phyloP scores from a whole-genome alignment of 2,329 filamentous ascomycete genomes.

The Colletotrichum echinochloae region DNA sequence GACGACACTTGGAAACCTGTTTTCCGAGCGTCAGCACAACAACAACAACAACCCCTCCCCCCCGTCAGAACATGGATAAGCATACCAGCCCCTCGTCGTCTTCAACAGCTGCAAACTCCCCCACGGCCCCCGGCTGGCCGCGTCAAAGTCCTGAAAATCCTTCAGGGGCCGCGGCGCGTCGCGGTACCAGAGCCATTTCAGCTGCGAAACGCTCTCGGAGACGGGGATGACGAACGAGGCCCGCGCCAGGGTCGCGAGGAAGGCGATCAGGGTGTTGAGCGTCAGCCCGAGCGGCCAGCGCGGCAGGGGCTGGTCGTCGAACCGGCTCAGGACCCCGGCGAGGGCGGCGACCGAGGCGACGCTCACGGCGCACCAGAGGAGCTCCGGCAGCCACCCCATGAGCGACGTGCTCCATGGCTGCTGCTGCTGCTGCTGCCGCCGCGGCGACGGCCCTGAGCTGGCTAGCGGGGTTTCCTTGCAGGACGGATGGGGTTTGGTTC shows the following conservation, averaged over 20 bases:
- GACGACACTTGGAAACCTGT: constrained; percentile 5
- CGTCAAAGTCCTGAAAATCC: constrained; percentile 44
- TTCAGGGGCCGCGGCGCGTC: constrained; percentile 33
- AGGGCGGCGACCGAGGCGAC: constrained; percentile 15
- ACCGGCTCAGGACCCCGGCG: background rate
- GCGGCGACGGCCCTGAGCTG: too few relatives aligned
- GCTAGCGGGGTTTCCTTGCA: background rate
- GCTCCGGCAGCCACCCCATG: constrained; percentile 6
- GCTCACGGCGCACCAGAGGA: constrained; percentile 6
- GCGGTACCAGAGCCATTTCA: constrained; percentile 46
- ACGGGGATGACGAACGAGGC: constrained; percentile 44
- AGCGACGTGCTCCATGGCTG: constrained; percentile 1
- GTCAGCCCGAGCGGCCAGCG: constrained; percentile 44
- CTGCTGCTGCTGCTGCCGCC: background rate
- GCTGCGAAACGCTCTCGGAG: constrained; percentile 44
- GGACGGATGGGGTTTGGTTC: background rate
- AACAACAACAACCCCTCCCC: too few relatives aligned
- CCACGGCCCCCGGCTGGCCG: constrained; percentile 41
- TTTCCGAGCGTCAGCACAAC: background rate
- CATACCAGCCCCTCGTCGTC: constrained; percentile 22
- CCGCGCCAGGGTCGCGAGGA: constrained; percentile 45
- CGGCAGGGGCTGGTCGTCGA: constrained; percentile 2
- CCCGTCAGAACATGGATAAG: too few relatives aligned
- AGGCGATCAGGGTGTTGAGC: constrained; percentile 46
- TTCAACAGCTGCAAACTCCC: constrained; percentile 35